Evolutionary conservation across 495 filamentous ascomycete species (phyloP).

Genomic region (Neurospora hispaniola): DNA sequence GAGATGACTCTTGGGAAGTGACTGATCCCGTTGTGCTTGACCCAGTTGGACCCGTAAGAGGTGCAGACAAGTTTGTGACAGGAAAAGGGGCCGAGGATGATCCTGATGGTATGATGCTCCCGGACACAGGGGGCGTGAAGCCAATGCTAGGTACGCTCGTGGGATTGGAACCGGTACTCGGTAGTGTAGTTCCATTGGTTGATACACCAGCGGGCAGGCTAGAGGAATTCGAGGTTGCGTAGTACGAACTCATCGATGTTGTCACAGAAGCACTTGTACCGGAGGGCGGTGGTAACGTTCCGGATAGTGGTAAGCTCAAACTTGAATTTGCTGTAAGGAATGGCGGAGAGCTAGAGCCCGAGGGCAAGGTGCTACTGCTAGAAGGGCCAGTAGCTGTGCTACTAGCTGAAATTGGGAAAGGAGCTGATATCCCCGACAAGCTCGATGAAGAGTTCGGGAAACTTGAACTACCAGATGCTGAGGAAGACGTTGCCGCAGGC

Average conservation of each 20-base stretch:
- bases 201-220: not conserved
- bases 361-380: not conserved
- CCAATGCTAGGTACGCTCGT: not conserved
- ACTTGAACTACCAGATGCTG: not conserved
- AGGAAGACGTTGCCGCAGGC: not conserved
- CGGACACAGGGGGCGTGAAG: not conserved
- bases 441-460: not conserved
- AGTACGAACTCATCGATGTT: not conserved
- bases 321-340: conserved; percentile 10
- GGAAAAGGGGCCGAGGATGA: conserved; percentile 8
- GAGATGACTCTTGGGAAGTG: not conserved
- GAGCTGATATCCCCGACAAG: not conserved
- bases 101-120: not conserved
- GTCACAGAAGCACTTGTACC: not conserved
- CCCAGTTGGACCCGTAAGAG: not conserved
- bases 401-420: conserved; percentile 4
- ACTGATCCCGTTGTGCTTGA: not conserved
- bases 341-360: not conserved
- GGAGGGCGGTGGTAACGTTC: not conserved
- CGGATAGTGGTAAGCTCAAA: not conserved
- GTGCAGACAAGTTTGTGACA: conserved; percentile 12
- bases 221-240: not conserved
- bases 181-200: not conserved
- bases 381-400: not conserved
- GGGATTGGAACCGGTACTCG: not conserved